Conservation (phyloP, 805 yeast genomes). For the Saccharomycopsis synnaedendra region DNA sequence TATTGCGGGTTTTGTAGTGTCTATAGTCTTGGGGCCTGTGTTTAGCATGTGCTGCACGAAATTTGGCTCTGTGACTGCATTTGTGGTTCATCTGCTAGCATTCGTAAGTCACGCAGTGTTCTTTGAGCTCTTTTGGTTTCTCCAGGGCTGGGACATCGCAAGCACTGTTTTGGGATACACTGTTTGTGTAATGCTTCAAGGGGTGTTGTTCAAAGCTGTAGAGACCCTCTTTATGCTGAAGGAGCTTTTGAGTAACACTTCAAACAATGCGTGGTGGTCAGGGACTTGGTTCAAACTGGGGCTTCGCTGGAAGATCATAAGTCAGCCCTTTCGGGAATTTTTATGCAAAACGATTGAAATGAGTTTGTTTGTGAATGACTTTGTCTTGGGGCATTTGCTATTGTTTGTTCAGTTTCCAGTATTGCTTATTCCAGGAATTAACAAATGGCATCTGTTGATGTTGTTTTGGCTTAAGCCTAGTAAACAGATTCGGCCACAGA, state of each 20-base stretch:
- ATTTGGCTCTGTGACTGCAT: conserved; percentile 41
- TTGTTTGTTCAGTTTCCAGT: conserved; percentile 42
- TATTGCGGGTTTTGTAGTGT: conserved; percentile 28
- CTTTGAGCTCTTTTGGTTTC: conserved; percentile 42
- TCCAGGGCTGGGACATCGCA: conserved; percentile 46
- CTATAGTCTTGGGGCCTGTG: conserved; percentile 38
- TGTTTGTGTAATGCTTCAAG: conserved; percentile 35
- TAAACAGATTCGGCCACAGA: conserved; percentile 35
- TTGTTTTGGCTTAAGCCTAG: conserved; percentile 48
- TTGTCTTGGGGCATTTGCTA: conserved; percentile 40
- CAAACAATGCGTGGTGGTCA: conserved; percentile 62
- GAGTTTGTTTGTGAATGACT: conserved; percentile 45
- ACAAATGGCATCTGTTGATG: conserved; percentile 47
- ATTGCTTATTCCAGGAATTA: conserved; percentile 43
- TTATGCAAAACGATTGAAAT: conserved; percentile 46
- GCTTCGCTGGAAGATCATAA: conserved; percentile 39
- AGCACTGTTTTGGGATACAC: conserved; percentile 45
- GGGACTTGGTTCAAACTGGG: conserved; percentile 53
- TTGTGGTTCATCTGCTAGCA: conserved; percentile 35
- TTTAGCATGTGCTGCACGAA: conserved; percentile 26
- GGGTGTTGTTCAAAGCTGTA: conserved; percentile 35
- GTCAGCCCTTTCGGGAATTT: conserved; percentile 49
- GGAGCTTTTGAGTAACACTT: conserved; percentile 41
- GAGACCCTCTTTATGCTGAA: conserved; percentile 37
- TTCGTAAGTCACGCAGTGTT: conserved; percentile 35